These are phyloP conservation scores for Hortiboletus rubellus DNA, from an alignment of 1,284 basidiomycete species.

Conservation along the genomic window DNA sequence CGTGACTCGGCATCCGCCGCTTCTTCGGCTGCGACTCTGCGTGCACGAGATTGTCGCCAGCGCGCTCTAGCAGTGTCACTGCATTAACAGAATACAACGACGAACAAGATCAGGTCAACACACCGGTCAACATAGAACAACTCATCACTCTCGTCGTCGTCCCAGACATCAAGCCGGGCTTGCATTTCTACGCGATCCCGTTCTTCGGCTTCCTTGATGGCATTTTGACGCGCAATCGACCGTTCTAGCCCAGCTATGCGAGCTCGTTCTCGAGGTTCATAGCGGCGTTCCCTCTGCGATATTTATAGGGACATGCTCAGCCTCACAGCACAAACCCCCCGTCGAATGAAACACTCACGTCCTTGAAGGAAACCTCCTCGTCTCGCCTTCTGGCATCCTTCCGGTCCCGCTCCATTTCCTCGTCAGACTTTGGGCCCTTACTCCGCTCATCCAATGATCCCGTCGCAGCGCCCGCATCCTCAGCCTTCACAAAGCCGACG, in stretches of 20 bases:
- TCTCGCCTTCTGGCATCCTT: conserved; percentile 72
- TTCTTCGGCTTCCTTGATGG: conserved; percentile 73
- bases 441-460: conserved; percentile 38
- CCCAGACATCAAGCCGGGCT: conserved; percentile 76
- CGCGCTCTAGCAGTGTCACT: conserved; percentile 46
- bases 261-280: conserved; percentile 60
- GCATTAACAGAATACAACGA: background rate
- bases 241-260: conserved; percentile 76
- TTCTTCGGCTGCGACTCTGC: conserved; percentile 71
- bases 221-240: conserved; percentile 67
- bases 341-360: conserved; percentile 56
- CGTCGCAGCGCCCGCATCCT: conserved; percentile 41
- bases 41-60: conserved; percentile 72
- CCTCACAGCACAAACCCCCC: background rate
- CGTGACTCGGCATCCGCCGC: conserved; percentile 82
- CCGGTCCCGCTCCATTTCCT: conserved; percentile 79
- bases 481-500: conserved; percentile 76
- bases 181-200: conserved; percentile 71
- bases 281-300: conserved; percentile 64
- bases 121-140: conserved; percentile 84
- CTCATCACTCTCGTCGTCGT: conserved; percentile 89
- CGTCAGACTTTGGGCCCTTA: conserved; percentile 69
- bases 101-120: conserved; percentile 12
- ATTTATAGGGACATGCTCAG: background rate
- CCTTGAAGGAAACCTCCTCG: conserved; percentile 79